A percentile compares a stretch with the other conserved stretches of the same genome.
phyloP scores from a whole-genome alignment of 2,329 filamentous ascomycete genomes.

The Aspergillaceae sp. region DNA sequence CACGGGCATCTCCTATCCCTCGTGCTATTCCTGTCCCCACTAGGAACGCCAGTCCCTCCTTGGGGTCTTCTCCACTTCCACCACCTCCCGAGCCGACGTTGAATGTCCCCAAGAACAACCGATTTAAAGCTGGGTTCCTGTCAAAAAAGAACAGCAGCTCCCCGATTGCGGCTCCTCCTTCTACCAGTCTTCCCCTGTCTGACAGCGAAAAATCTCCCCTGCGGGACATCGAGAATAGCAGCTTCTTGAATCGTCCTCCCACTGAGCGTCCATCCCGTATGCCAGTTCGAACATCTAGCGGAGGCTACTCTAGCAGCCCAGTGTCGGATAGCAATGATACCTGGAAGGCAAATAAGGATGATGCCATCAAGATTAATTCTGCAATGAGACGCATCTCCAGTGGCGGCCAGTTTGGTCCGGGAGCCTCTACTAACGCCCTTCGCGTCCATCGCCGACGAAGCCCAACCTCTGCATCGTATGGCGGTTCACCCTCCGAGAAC shows the following conservation, averaged over 20 bases:
- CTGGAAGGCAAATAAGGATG: slow-evolving; percentile 41
- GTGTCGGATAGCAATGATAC: slow-evolving; percentile 43
- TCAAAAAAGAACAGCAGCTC: slow-evolving; percentile 60
- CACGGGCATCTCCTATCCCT: slow-evolving; percentile 45
- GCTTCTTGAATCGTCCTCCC: slow-evolving; percentile 41
- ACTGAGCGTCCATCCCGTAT: slow-evolving; percentile 31
- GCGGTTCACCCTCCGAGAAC: slow-evolving; percentile 50
- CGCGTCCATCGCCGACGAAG: slow-evolving; percentile 48
- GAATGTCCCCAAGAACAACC: slow-evolving; percentile 56
- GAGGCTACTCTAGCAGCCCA: slow-evolving; percentile 26
- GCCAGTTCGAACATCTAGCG: slow-evolving; percentile 32
- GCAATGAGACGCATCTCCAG: slow-evolving; percentile 50
- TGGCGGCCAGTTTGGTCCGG: slow-evolving; percentile 30
- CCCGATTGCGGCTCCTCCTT: slow-evolving; percentile 50
- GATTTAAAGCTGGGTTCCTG: slow-evolving; percentile 85
- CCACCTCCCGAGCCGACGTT: slow-evolving; percentile 48
- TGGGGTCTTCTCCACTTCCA: slow-evolving; percentile 50
- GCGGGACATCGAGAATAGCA: slow-evolving; percentile 44
- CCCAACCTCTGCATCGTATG: slow-evolving; percentile 41
- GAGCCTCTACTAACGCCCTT: slow-evolving; percentile 29
- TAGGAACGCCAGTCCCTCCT: slow-evolving; percentile 29
- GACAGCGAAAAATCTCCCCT: slow-evolving; percentile 50
- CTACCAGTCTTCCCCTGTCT: slow-evolving; percentile 53
- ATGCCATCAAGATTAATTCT: slow-evolving; percentile 47
- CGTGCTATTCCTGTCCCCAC: slow-evolving; percentile 34